Base-by-base conservation (phyloP, 2,329 filamentous ascomycete genomes). In the Fusarium sambucinum region DNA sequence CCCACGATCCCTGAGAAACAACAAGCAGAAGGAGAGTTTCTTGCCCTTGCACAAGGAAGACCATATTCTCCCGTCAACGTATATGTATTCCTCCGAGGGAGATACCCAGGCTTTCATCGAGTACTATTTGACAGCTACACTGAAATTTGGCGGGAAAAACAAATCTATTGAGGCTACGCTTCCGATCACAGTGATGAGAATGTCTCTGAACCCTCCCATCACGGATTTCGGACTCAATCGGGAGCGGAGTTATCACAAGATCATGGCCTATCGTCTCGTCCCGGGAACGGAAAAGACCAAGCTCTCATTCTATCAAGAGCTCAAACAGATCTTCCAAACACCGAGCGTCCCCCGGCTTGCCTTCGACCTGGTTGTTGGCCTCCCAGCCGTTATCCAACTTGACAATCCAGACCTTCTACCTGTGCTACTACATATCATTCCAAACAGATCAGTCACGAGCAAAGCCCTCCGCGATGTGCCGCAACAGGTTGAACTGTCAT, bases 341-440 rank as follows among this genome's bases (percentile, higher is more conserved):
- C 76, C 78, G n/a, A 80, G 77, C 16, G 76, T 82, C 0, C 80
- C 80, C 0, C 48, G 53, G 3, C 72, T 80, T 5, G 50, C 33
- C 1, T 80, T 74, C 46, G 53, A 61, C 0, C 35, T 79, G 2
- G 51, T 75, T 11, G 46, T 78, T 14, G 62, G 71, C 4, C 61
- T 71, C 4, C 80, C 80, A 1, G 46, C 58, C 0, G 58, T 74
- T 2, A 68, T 82, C 5, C 77, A 79, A 27, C 69, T 80, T 0
- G 73, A 73, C 1, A 72, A 75, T 13, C 72, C 74, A 0, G 46
- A 44, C 4, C 64, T 66, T 0, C 52, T 79, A 1, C 75, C 77
- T 0, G 70, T 80, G n/a, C 46, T 45, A 7, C 29, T 79, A 3
- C 63, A 62, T 1, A 21, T 71, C 3, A 37, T 65, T 0, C 73